Evolutionary conservation across 768 basidiomycete genomes (phyloP).

Genomic region (Gautieria morchelliformis): DNA sequence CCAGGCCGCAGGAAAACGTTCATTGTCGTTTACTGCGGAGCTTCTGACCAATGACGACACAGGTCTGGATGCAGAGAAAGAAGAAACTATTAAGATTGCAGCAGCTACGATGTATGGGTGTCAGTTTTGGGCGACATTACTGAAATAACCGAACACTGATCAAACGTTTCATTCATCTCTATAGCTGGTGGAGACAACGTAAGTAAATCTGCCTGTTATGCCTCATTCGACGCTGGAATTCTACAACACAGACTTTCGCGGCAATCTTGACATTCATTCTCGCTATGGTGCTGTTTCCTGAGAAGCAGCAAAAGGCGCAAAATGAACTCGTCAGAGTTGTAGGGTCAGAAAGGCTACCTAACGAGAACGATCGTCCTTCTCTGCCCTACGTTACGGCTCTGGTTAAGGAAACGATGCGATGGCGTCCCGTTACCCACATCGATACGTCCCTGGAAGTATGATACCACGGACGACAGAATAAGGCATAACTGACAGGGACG

Average conservation of each 20-base stretch:
- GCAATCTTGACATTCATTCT: constrained; percentile 10
- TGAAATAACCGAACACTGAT: background rate
- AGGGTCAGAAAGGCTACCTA: constrained; percentile 11
- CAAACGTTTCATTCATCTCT: background rate
- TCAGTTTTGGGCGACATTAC: background rate
- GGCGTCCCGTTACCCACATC: constrained; percentile 1
- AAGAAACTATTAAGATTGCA: background rate
- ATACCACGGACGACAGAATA: too few species aligned
- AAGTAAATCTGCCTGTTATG: background rate
- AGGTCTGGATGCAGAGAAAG: background rate
- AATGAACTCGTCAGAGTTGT: constrained; percentile 14
- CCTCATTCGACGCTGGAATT: background rate
- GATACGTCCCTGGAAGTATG: background rate
- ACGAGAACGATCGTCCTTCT: constrained; percentile 4
- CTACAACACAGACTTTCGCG: background rate
- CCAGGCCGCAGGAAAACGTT: background rate
- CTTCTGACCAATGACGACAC: background rate
- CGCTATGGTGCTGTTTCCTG: constrained; percentile 15
- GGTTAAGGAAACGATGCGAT: constrained; percentile 10
- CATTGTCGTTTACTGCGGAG: background rate
- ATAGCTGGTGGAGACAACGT: background rate
- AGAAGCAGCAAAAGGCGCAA: constrained; percentile 12
- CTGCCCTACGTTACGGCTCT: constrained; percentile 14
- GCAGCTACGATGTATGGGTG: background rate
- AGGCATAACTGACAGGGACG: background rate